Evolutionary conservation across 1,139 yeast genomes (phyloP).

Genomic region (Magnusiomyces suaveolens): DNA sequence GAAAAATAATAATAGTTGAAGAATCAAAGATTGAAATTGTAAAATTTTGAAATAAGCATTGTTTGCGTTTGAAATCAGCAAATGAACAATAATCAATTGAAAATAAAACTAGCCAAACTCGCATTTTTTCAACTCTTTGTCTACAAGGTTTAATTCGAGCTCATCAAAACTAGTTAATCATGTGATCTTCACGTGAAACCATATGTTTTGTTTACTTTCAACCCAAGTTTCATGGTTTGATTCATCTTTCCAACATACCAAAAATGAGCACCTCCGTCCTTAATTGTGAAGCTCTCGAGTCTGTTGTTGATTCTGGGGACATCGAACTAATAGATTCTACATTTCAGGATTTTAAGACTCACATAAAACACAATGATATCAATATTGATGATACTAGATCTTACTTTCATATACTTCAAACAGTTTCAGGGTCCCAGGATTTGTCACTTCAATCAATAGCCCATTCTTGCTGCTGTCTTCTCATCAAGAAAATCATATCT

Average conservation of each 20-base stretch:
- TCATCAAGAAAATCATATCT: slow-evolving; percentile 64
- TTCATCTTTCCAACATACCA: neutral
- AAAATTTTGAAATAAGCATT: too few species aligned
- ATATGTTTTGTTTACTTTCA: neutral
- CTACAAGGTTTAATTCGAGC: too few species aligned
- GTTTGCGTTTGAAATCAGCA: too few species aligned
- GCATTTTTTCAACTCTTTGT: too few species aligned
- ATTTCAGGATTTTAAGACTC: slow-evolving; percentile 50
- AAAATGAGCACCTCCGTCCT: neutral
- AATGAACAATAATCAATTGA: too few species aligned
- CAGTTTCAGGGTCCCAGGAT: slow-evolving; percentile 39
- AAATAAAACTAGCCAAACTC: too few species aligned
- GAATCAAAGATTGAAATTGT: too few species aligned
- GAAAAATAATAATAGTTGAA: too few species aligned
- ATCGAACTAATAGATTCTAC: slow-evolving; percentile 33
- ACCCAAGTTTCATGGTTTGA: neutral
- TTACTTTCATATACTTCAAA: slow-evolving; percentile 46
- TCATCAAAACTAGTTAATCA: too few species aligned
- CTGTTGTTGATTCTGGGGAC: neutral
- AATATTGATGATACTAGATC: slow-evolving; percentile 26
- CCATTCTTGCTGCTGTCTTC: slow-evolving; percentile 63
- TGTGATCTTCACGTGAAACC: too few species aligned
- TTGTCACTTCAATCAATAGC: slow-evolving; percentile 40
- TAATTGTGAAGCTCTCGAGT: neutral
- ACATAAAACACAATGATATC: slow-evolving; percentile 58